These are phyloP conservation scores for Phialophora macrospora DNA, from an alignment of 2,329 filamentous ascomycete genomes.

Conservation along the genomic window DNA sequence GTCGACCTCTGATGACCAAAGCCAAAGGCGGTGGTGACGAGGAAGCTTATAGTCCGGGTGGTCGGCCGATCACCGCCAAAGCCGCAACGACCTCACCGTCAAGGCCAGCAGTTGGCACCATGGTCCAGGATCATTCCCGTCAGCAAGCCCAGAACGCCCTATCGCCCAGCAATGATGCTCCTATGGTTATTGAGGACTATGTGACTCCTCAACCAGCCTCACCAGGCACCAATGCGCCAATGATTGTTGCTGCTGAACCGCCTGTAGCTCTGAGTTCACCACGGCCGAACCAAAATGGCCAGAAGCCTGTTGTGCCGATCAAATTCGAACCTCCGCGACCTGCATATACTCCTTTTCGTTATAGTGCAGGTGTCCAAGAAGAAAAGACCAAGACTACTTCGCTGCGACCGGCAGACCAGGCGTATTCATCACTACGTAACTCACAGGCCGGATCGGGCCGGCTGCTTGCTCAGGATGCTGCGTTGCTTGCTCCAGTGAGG, in stretches of 20 bases:
- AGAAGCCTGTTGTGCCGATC: slow-evolving; percentile 32
- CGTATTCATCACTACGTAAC: slow-evolving; percentile 54
- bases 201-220: slow-evolving; percentile 31
- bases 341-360: slow-evolving; percentile 55
- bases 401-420: slow-evolving; percentile 52
- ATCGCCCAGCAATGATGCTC: slow-evolving; percentile 38
- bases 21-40: slow-evolving; percentile 39
- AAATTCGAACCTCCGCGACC: slow-evolving; percentile 45
- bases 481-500: slow-evolving; percentile 33
- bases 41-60: slow-evolving; percentile 54
- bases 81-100: not conserved
- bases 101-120: not conserved
- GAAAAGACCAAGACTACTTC: slow-evolving; percentile 45
- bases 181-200: slow-evolving; percentile 40
- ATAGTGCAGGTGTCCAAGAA: slow-evolving; percentile 50
- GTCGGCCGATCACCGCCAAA: slow-evolving; percentile 11
- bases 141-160: slow-evolving; percentile 27
- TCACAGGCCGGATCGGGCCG: slow-evolving; percentile 52
- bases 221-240: slow-evolving; percentile 35
- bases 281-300: slow-evolving; percentile 8
- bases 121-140: slow-evolving; percentile 28
- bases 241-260: slow-evolving; percentile 22
- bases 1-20: slow-evolving; percentile 48
- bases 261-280: slow-evolving; percentile 15
- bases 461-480: slow-evolving; percentile 46